Percentiles rank a stretch among this genome's conserved stretches.
These are phyloP conservation scores for Floccularia luteovirens DNA, from an alignment of 768 basidiomycete genomes.

Conservation along the genomic window DNA sequence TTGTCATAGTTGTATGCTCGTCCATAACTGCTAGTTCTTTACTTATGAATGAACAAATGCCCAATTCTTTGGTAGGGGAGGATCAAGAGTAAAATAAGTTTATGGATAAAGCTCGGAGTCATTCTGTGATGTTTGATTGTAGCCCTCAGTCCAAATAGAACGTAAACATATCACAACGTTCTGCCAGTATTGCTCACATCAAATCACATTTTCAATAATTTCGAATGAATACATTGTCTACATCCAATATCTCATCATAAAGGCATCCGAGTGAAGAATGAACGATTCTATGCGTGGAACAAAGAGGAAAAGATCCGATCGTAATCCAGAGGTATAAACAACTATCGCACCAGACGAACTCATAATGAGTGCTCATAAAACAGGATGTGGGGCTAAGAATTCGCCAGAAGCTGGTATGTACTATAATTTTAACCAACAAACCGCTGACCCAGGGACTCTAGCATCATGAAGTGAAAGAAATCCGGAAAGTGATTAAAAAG, in stretches of 20 bases:
- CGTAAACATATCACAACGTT: no score
- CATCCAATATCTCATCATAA: no score
- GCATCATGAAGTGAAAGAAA: conserved; percentile 71
- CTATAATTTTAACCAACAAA: background rate
- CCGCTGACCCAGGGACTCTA: conserved; percentile 20
- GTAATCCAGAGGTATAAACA: conserved; percentile 22
- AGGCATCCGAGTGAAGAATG: background rate
- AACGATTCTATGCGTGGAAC: conserved; percentile 12
- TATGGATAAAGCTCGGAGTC: no score
- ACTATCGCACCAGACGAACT: background rate
- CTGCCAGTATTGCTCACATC: no score
- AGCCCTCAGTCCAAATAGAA: no score
- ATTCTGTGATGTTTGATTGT: no score
- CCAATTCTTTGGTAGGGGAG: no score
- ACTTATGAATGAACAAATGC: no score
- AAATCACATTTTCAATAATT: no score
- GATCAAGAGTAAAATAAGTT: no score
- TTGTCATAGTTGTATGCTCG: conserved; percentile 34
- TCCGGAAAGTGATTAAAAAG: conserved; percentile 73
- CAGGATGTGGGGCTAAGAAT: conserved; percentile 37
- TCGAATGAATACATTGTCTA: no score
- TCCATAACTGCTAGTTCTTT: no score
- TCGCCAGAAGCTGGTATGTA: conserved; percentile 48
- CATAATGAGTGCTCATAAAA: conserved; percentile 5
- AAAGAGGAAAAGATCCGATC: conserved; percentile 38